Evolutionary conservation across 2,329 filamentous ascomycete genomes (phyloP), one percentile per base, ranked within the genome.

Genomic region (Cryphonectria naterciae): DNA sequence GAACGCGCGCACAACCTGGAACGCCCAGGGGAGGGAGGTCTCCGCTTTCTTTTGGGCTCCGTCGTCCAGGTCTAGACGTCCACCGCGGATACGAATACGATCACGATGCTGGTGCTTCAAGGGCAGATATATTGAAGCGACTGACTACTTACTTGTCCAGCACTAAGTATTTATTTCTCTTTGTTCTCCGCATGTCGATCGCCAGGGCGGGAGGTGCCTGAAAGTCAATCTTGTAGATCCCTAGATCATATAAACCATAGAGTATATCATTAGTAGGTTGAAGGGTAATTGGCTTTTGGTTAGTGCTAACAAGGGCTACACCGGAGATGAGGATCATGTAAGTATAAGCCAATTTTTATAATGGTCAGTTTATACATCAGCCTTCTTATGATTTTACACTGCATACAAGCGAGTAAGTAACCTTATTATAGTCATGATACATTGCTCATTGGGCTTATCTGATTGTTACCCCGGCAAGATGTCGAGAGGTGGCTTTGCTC

Each of bases 81-180:
- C 15, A n/a, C 22, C n/a, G 22, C 60, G 37, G 35, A 62, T 62
- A 62, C 60, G 60, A 62, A 62, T 62, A 62, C 60, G 60, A 62
- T 62, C 54, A 58, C 54, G 54, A 35, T 58, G 2, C 54, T 58
- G 28, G 13, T 54, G 5, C 11, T 56, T 28, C 4, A 28, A 49
- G 11, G 37, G 11, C 37, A 49, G 43, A 49, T 4, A 32, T 32
- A 32, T 22, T 7, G 8, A 49, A 7, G 43, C 43, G 5, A 49
- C 19, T 49, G 17, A 49, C 46, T n/a, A n/a, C 8, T 39, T 11
- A 39, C 46, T 32, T 32, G 32, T 32, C 32, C 7, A 49, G 22
- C 46, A 49, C 7, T 49, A 49, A 49, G n/a, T n/a, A 11, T n/a
- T 7, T n/a, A 11, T n/a, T 7, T 49, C 7, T 10, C 22, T n/a